phyloP scores from a whole-genome alignment of 805 yeast species.

The Cyberlindnera galapagoensis region DNA sequence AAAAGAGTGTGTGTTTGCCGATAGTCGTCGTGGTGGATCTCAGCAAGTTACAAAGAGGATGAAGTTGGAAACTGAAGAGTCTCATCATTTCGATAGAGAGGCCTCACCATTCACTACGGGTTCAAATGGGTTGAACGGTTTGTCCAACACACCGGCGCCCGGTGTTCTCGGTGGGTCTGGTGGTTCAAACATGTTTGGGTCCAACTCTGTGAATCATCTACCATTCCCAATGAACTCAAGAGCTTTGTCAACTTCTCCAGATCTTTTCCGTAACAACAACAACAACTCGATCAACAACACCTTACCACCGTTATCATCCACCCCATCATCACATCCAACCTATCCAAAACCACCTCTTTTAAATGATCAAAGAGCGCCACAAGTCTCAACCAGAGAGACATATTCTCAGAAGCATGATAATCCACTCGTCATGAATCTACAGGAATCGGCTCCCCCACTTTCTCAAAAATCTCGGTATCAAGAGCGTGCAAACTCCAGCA shows the following conservation, averaged over 20 bases:
- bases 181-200: no score
- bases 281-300: constrained; percentile 6
- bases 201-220: no score
- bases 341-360: no score
- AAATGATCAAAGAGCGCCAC: no score
- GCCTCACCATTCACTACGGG: not conserved
- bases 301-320: not conserved
- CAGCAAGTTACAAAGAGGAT: constrained; percentile 20
- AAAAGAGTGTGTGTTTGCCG: constrained; percentile 70
- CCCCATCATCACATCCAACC: constrained; percentile 2
- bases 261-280: no score
- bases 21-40: constrained; percentile 47
- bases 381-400: constrained; percentile 3
- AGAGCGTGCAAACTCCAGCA: constrained; percentile 9
- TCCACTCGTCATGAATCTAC: not conserved
- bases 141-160: no score
- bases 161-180: no score
- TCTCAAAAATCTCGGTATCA: no score
- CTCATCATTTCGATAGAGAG: no score
- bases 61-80: constrained; percentile 17
- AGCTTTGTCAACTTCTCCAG: constrained; percentile 5
- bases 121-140: no score
- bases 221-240: constrained; percentile 5
- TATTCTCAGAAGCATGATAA: no score
- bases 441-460: not conserved